phyloP scores from a whole-genome alignment of 306 rosid species.

The Casuarina glauca region DNA sequence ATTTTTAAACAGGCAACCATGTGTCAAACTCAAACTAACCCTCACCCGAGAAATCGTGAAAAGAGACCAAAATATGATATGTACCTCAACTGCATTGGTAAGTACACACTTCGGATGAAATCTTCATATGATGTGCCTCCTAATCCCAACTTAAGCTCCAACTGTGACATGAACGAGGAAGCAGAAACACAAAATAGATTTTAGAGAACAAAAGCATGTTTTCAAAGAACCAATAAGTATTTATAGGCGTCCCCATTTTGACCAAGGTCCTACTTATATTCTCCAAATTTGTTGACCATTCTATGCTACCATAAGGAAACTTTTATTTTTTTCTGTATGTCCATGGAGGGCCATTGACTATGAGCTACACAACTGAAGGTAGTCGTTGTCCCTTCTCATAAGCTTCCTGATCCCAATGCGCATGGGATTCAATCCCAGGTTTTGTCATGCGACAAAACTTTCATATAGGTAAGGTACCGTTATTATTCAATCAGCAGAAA shows the following conservation, averaged over 20 bases:
- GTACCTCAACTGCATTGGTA: constrained; percentile 97
- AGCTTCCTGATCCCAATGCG: no score
- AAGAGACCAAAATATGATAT: constrained; percentile 17
- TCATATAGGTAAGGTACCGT: no score
- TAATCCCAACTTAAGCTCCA: constrained; percentile 92
- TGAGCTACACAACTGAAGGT: no score
- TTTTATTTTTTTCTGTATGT: no score
- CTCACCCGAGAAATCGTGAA: constrained; percentile 1
- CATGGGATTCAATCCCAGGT: no score
- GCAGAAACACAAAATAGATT: constrained; percentile 12
- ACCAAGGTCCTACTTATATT: not conserved
- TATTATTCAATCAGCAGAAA: no score
- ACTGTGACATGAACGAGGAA: constrained; percentile 43
- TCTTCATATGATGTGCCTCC: constrained; percentile 97
- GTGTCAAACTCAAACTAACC: not conserved
- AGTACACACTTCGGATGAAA: constrained; percentile 71
- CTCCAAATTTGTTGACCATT: constrained; percentile 1
- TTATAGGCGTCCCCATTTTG: not conserved
- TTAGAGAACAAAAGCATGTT: constrained; percentile 14
- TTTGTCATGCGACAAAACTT: no score
- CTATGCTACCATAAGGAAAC: not conserved
- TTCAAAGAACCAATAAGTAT: not conserved
- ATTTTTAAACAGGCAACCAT: not conserved
- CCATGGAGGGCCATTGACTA: no score
- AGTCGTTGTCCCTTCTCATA: no score